phyloP scores from a whole-genome alignment of 768 basidiomycete genomes.

The Trametes meyenii region DNA sequence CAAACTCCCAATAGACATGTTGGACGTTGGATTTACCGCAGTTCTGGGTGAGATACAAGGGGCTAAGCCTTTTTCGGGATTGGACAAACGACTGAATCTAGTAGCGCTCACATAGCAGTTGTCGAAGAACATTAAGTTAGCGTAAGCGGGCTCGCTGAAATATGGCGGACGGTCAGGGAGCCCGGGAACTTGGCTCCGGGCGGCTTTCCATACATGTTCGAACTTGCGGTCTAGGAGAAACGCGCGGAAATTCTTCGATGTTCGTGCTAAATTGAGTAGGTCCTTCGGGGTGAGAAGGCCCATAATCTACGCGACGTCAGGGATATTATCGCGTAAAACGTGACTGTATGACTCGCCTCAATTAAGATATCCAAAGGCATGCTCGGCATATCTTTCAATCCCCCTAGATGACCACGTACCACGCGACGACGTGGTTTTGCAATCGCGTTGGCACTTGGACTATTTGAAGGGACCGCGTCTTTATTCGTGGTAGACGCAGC shows the following conservation, averaged over 20 bases:
- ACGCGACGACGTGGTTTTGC: no score
- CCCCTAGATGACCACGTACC: no score
- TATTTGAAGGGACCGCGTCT: no score
- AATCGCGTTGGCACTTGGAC: no score
- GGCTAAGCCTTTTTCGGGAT: neutral
- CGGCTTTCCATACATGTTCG: conserved; percentile 40
- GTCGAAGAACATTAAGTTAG: conserved; percentile 40
- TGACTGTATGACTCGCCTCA: neutral
- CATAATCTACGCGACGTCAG: conserved; percentile 39
- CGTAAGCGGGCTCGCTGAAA: conserved; percentile 38
- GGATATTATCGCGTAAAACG: neutral
- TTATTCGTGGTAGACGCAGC: no score
- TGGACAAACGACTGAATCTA: neutral
- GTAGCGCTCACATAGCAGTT: conserved; percentile 38
- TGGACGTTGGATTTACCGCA: no score
- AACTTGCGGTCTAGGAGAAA: conserved; percentile 35
- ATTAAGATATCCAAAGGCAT: neutral
- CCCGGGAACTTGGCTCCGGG: conserved; percentile 28
- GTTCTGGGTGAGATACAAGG: no score
- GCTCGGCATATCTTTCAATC: no score
- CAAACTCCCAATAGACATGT: no score
- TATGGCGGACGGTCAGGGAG: conserved; percentile 35
- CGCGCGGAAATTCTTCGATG: conserved; percentile 39
- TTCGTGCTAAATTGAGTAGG: conserved; percentile 43
- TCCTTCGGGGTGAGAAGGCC: conserved; percentile 43